Conservation (phyloP, 2,329 filamentous ascomycete species). For the Pestalotiopsis sp. region DNA sequence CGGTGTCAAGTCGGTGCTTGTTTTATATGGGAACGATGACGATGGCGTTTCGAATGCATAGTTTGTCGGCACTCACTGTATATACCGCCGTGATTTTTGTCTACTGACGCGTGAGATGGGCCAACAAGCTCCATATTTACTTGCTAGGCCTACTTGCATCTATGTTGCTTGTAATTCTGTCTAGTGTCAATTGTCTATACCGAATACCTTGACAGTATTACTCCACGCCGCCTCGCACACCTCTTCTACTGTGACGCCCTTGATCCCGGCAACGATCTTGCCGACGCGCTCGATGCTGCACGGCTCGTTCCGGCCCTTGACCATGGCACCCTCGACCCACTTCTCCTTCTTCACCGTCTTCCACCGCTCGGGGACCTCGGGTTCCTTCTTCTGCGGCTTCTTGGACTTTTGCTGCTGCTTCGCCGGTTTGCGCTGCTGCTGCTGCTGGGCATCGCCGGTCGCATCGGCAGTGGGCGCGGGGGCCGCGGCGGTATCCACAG, state of each 20-base stretch:
- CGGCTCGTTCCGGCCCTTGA: constrained; percentile 95
- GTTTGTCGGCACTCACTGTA: neutral
- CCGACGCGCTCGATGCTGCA: constrained; percentile 85
- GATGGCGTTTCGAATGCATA: constrained; percentile 8
- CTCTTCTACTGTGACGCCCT: constrained; percentile 76
- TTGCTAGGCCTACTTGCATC: neutral
- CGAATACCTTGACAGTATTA: constrained; percentile 82
- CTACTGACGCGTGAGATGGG: neutral
- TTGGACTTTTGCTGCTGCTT: constrained; percentile 30
- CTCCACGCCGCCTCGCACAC: constrained; percentile 85
- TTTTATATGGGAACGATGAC: neutral
- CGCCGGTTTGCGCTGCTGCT: constrained; percentile 14
- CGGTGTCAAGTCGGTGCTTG: constrained; percentile 14
- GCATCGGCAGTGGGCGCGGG: constrained; percentile 9
- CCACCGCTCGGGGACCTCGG: constrained; percentile 71
- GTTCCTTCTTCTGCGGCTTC: constrained; percentile 59
- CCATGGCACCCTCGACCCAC: constrained; percentile 83
- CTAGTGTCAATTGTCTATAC: constrained; percentile 55
- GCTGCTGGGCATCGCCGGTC: constrained; percentile 19
- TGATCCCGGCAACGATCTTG: constrained; percentile 85
- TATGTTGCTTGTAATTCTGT: neutral
- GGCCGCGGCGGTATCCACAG: constrained; percentile 4
- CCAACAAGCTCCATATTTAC: neutral
- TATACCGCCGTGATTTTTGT: neutral
- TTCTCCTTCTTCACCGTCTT: constrained; percentile 95